Evolutionary conservation across 2,329 filamentous ascomycete species (phyloP), one percentile per base, ranked within the genome.

Genomic region (Colletotrichum destructivum): DNA sequence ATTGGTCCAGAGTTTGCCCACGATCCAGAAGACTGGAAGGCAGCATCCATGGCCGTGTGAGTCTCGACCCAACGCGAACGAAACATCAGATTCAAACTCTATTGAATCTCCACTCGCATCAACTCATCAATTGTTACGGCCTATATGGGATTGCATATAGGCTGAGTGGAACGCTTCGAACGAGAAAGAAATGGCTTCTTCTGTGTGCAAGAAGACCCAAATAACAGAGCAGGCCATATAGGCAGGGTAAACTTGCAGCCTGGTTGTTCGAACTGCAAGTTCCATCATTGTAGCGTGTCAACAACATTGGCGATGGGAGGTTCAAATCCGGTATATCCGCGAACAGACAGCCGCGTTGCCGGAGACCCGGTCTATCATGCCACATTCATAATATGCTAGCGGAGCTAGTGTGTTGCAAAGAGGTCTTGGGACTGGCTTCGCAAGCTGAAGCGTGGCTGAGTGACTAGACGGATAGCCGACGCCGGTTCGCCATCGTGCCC

Each of bases 391-490:
- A 23, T 51, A n/a, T 52, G 9, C 46, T 18, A 59, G 40, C 63
- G 63, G 63, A 42, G 21, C 26, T 35, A 16, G 9, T 35, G n/a
- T 35, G n/a, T 18, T 55, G 40, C 59, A 60, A 61, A 51, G 54
- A 46, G 56, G 47, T 26, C 47, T 60, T 35, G 40, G 56, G 46
- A 15, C 52, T 38, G 42, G 57, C 64, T 51, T 62, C 57, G 42
- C n/a, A 66, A 52, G 47, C 49, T 72, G 69, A 64, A 64, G 67
- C 59, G 66, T 72, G 69, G 69, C 69, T 72, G 69, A 64, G 69
- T 42, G 26, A 56, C 26, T 26, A 59, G 38, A 69, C 26, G n/a
- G 49, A 23, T 16, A 51, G 15, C 46, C 40, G 21, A 55, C 38
- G 66, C 54, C 60, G 54, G 60, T 56, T 21, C 18, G 18, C 11